Percentiles rank a stretch among this genome's conserved stretches.
Conservation (phyloP, 2,329 filamentous ascomycete genomes). For the Talaromyces rugulosus region DNA sequence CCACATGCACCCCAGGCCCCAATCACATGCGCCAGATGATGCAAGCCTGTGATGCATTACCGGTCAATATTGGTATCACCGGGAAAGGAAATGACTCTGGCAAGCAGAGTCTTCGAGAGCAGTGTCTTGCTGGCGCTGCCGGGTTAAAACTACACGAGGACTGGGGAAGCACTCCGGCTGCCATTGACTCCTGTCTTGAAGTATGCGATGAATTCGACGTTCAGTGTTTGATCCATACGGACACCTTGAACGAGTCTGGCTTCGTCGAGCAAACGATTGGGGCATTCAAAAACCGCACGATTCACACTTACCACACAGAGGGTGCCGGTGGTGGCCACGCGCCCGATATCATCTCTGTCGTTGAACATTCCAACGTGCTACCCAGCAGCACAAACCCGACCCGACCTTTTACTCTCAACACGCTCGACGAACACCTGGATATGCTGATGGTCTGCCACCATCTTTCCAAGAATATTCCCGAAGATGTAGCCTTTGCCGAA, state of each 20-base stretch:
- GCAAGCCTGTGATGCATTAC: conserved; percentile 75
- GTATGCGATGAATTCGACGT: conserved; percentile 91
- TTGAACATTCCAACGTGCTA: conserved; percentile 82
- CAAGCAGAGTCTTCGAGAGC: conserved; percentile 67
- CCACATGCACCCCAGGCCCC: conserved; percentile 85
- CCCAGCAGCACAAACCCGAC: conserved; percentile 92
- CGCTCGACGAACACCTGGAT: conserved; percentile 91
- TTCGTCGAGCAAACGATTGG: conserved; percentile 88
- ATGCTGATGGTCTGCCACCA: conserved; percentile 99
- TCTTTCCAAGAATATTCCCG: conserved; percentile 83
- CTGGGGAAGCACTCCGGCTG: conserved; percentile 87
- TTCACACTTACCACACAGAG: conserved; percentile 97
- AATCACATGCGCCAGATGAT: conserved; percentile 85
- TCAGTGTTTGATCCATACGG: conserved; percentile 91
- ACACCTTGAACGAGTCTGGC: conserved; percentile 95
- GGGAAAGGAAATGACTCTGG: conserved; percentile 88
- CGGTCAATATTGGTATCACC: conserved; percentile 85
- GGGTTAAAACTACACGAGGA: conserved; percentile 95
- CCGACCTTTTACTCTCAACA: conserved; percentile 84
- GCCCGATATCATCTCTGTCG: conserved; percentile 91
- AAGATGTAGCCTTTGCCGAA: conserved; percentile 94
- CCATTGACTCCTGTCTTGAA: conserved; percentile 78
- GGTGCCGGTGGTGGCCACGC: conserved; percentile 92
- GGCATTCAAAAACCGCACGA: conserved; percentile 80
- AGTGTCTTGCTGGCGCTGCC: conserved; percentile 76